A percentile compares a stretch with the other conserved stretches of the same genome.
These are phyloP conservation scores for Myochromella boudieri DNA, from an alignment of 768 basidiomycete genomes.

Conservation along the genomic window DNA sequence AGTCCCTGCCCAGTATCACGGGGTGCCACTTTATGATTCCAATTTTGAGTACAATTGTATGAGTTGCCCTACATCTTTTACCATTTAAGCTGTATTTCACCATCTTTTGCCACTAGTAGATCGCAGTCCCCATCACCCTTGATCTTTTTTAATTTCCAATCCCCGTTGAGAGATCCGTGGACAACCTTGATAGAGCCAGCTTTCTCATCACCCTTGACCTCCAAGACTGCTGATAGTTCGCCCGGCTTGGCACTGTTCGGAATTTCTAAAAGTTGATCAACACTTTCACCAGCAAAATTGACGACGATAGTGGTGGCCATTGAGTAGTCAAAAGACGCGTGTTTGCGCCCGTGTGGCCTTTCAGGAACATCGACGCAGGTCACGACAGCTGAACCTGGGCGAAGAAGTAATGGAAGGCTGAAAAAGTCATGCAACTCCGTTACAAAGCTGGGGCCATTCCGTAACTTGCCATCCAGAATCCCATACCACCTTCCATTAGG, in stretches of 20 bases:
- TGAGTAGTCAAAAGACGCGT: conserved; percentile 23
- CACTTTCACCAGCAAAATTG: conserved; percentile 12
- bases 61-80: too few relatives aligned
- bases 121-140: conserved; percentile 4
- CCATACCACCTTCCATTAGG: conserved; percentile 31
- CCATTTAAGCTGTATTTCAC: conserved; percentile 2
- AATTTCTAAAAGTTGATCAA: conserved; percentile 17
- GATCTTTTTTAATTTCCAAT: conserved; percentile 14
- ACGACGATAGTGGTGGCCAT: conserved; percentile 18
- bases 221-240: conserved; percentile 13
- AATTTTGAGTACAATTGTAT: too few relatives aligned
- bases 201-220: conserved; percentile 10
- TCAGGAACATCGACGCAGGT: conserved; percentile 16
- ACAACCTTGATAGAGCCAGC: conserved; percentile 12
- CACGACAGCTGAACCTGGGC: conserved; percentile 27
- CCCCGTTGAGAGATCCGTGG: conserved; percentile 16
- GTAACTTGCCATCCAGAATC: conserved; percentile 26
- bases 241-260: conserved; percentile 18
- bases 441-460: conserved; percentile 26
- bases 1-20: too few relatives aligned
- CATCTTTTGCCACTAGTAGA: background rate
- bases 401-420: conserved; percentile 27
- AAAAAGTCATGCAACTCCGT: conserved; percentile 27
- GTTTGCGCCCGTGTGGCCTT: conserved; percentile 9
- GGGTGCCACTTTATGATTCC: too few relatives aligned